phyloP scores from a whole-genome alignment of 305 asterid genomes.

The Ilex paraguariensis region DNA sequence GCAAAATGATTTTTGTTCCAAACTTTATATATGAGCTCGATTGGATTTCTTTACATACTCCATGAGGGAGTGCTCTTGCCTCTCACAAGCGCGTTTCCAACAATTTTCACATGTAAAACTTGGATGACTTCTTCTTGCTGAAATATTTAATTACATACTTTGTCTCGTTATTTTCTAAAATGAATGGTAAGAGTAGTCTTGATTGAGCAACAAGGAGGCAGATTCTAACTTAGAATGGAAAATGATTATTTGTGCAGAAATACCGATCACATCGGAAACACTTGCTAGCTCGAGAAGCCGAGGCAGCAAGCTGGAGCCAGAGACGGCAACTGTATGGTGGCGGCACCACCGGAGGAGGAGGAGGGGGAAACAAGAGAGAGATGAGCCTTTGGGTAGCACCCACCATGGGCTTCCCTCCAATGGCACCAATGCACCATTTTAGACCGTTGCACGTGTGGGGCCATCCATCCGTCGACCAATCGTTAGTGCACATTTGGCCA shows the following conservation, averaged over 20 bases:
- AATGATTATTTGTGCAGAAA: conserved; percentile 39
- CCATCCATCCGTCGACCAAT: conserved; percentile 82
- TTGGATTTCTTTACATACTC: too few relatives aligned
- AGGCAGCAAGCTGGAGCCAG: conserved; percentile 81
- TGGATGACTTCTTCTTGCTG: too few relatives aligned
- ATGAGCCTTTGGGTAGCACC: conserved; percentile 66
- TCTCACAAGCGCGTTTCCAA: too few relatives aligned
- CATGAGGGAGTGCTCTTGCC: too few relatives aligned
- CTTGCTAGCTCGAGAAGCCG: conserved; percentile 82
- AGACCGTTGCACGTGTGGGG: conserved; percentile 98
- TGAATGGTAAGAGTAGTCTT: background rate
- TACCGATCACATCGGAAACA: conserved; percentile 89
- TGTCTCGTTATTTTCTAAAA: too few relatives aligned
- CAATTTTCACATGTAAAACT: too few relatives aligned
- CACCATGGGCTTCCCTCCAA: conserved; percentile 77
- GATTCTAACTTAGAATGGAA: too few relatives aligned
- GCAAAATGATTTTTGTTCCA: too few relatives aligned
- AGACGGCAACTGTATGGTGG: conserved; percentile 59
- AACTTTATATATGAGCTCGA: too few relatives aligned
- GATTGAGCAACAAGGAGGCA: background rate
- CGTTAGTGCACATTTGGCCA: conserved; percentile 75
- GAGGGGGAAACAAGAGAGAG: conserved; percentile 46
- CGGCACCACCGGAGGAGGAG: conserved; percentile 1
- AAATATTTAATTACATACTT: too few relatives aligned
- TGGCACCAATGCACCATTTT: conserved; percentile 49